Evolutionary conservation across 306 rosid species (phyloP), one percentile per base, ranked within the genome.

Genomic region (Quercus alba): DNA sequence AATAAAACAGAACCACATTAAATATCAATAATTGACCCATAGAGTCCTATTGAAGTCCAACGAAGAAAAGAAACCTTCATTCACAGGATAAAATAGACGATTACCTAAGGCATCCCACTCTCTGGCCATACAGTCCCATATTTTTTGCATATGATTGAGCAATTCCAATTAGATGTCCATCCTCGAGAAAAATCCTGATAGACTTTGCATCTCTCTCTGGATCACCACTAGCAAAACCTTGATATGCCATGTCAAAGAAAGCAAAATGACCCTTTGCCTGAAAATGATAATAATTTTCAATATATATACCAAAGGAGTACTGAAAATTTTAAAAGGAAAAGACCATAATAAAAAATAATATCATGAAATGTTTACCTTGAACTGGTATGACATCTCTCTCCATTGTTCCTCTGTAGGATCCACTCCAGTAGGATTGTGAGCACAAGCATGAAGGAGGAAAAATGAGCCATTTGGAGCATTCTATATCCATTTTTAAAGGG

Each of bases 171-270:
- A 75, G 85, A 84, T 95, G 99, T 73, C 97, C 98, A 84, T 95
- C 99, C 82, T 93, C 90, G 1, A 95, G 98, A 78, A 95, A 95
- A 78, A 95, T 90, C 84, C 87, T 85, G 83, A 93, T 91, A 70
- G 98, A 89, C 81, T 90, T 91, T 56, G 93, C 99, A 81, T 95
- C 97, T 77, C 78, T 82, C 85, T 93, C 94, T 49, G 97, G 98
- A 86, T 86, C 80, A 51, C 99, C 99, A 75, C 98, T 95, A n/a
- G 99, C 99, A 89, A 95, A 95, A 82, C 99, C 99, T 95, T 95
- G 99, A 83, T 91, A 95, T 76, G 99, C 99, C 98, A 93, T 93
- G 90, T 95, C 99, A 84, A 95, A 95, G 84, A 95, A 88, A 77
- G 99, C 85, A 81, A 93, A 91, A 87, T 93, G 99, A 68, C 93